Percentiles rank a stretch among this genome's conserved stretches.
These are phyloP conservation scores for Alternaria ventricosa DNA, from an alignment of 2,329 filamentous ascomycete genomes.

Conservation along the genomic window DNA sequence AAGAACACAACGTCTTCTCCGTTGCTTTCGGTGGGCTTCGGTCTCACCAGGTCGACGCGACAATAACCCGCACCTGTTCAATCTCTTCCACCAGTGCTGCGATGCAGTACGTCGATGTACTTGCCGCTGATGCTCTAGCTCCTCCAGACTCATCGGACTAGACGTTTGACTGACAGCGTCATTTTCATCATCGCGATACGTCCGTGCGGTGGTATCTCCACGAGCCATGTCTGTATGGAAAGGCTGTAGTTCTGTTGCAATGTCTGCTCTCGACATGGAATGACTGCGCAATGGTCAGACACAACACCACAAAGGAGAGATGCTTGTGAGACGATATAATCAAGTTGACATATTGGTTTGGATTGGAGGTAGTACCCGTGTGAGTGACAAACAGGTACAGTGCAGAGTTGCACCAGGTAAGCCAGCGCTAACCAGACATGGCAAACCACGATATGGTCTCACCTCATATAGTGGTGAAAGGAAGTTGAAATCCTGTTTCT, in stretches of 20 bases:
- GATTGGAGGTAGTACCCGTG: not conserved
- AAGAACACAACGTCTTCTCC: conserved; percentile 12
- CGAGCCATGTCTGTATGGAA: conserved; percentile 1
- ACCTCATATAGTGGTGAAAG: not conserved
- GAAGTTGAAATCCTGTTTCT: not conserved
- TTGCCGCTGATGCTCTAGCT: conserved; percentile 1
- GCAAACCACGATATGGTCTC: not conserved
- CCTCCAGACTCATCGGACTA: conserved; percentile 6
- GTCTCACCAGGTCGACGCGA: not conserved
- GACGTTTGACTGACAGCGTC: conserved; percentile 17
- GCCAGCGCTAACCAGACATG: not conserved
- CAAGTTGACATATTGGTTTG: not conserved
- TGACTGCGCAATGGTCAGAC: conserved; percentile 6
- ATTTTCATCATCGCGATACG: conserved; percentile 14
- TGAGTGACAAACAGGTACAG: not conserved
- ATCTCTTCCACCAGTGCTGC: conserved; percentile 2
- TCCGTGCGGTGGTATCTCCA: not conserved
- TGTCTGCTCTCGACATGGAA: conserved; percentile 1
- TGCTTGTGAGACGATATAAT: not conserved
- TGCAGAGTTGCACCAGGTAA: not conserved
- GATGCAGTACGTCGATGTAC: conserved; percentile 11
- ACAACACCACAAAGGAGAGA: not conserved
- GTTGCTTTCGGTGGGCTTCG: not conserved
- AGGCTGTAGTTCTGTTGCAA: conserved; percentile 7
- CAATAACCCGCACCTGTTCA: conserved; percentile 4